Percentiles rank a stretch among this genome's conserved stretches.
Evolutionary conservation across 257 asterid species (phyloP).

Genomic region (Forsythia viridissima): DNA sequence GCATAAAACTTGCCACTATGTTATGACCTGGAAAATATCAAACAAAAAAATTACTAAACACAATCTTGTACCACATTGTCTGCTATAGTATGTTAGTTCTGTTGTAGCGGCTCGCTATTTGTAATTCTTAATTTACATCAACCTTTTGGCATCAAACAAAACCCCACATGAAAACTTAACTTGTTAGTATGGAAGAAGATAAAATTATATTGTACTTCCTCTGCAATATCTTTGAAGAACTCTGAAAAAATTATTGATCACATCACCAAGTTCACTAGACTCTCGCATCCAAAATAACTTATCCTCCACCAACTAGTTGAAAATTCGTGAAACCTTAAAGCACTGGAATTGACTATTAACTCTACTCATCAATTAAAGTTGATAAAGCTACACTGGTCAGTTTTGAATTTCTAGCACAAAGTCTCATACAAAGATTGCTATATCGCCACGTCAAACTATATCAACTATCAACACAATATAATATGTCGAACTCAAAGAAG

Average conservation of each 20-base stretch:
- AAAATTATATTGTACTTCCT: neutral
- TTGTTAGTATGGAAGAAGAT: neutral
- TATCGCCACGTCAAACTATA: neutral
- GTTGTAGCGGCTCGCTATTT: neutral
- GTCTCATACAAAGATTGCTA: neutral
- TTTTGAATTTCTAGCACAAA: neutral
- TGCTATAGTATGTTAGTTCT: neutral
- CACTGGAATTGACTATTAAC: neutral
- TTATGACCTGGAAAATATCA: conserved; percentile 44
- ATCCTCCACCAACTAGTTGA: neutral
- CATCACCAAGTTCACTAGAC: neutral
- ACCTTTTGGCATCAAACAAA: neutral
- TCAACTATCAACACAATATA: neutral
- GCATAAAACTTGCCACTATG: conserved; percentile 52
- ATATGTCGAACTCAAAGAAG: neutral
- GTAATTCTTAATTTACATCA: neutral
- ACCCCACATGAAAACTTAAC: neutral
- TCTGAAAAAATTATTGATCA: neutral
- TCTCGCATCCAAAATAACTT: neutral
- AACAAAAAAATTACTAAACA: neutral
- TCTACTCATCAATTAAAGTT: no score
- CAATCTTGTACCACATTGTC: neutral
- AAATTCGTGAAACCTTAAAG: neutral
- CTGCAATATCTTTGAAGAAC: neutral
- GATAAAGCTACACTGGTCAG: neutral